These are phyloP conservation scores for Citrus australasica DNA, from an alignment of 345 rosid genomes.

Conservation along the genomic window DNA sequence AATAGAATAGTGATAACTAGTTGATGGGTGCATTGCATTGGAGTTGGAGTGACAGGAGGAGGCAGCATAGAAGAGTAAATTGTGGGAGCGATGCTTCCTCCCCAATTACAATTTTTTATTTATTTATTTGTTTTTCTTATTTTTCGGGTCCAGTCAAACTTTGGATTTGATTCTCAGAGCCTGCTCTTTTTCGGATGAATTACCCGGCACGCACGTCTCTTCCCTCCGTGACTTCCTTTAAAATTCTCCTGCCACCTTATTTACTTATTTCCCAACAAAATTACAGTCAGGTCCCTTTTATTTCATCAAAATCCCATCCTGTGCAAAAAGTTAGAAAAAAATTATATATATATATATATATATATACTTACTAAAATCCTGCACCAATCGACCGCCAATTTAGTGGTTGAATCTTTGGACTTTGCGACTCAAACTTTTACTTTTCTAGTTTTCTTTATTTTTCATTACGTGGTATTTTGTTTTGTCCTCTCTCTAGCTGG, in stretches of 20 bases:
- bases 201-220: conserved; percentile 24
- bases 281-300: neutral
- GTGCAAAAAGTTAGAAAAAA: too few relatives aligned
- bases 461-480: neutral
- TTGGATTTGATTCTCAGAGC: conserved; percentile 25
- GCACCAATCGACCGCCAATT: too few relatives aligned
- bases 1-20: neutral
- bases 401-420: neutral
- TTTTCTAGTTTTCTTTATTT: neutral
- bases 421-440: neutral
- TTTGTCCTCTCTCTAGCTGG: neutral
- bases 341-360: too few relatives aligned
- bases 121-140: neutral
- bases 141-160: conserved; percentile 38
- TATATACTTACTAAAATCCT: too few relatives aligned
- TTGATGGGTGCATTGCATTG: neutral
- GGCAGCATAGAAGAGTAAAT: conserved; percentile 1
- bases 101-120: neutral
- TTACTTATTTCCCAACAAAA: too few relatives aligned
- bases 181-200: conserved; percentile 3
- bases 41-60: neutral
- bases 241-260: neutral
- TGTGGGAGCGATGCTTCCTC: conserved; percentile 5
- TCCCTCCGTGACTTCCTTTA: conserved; percentile 5
- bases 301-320: neutral